Evolutionary conservation across 2,329 filamentous ascomycete genomes (phyloP).

Genomic region (Apiospora marii): DNA sequence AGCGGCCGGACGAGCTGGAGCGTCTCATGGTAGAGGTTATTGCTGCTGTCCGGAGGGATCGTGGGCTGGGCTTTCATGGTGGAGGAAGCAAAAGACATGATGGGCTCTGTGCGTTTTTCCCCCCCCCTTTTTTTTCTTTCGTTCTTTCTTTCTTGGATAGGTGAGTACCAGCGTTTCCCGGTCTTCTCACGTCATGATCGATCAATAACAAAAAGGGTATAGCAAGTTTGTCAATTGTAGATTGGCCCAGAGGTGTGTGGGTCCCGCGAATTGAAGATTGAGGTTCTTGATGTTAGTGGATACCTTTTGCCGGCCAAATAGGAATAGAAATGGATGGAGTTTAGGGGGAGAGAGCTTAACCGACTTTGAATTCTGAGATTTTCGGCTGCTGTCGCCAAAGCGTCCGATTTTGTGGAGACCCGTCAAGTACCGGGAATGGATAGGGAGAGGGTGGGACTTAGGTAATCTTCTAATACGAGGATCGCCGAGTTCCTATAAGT

Average conservation of each 20-base stretch:
- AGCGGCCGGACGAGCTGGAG: conserved; percentile 47
- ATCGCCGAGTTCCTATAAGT: background rate
- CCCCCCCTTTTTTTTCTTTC: too few species aligned
- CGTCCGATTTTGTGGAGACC: background rate
- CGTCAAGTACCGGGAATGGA: background rate
- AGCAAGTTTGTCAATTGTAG: background rate
- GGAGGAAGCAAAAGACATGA: conserved; percentile 2
- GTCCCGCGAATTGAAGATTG: background rate
- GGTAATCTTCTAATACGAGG: too few species aligned
- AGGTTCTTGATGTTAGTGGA: background rate
- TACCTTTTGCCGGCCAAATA: background rate
- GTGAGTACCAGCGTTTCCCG: too few species aligned
- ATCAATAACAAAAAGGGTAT: background rate
- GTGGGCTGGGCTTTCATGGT: background rate
- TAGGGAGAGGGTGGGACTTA: background rate
- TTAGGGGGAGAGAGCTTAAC: background rate
- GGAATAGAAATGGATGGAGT: background rate
- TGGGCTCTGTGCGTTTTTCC: background rate
- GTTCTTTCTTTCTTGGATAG: too few species aligned
- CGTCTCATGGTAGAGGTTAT: background rate
- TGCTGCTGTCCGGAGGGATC: background rate
- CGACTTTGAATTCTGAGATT: conserved; percentile 9
- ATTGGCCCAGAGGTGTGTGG: background rate
- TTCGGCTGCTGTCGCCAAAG: conserved; percentile 10
- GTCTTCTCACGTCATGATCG: background rate